phyloP scores from a whole-genome alignment of 2,329 filamentous ascomycete genomes.

The Dothistroma septosporum region DNA sequence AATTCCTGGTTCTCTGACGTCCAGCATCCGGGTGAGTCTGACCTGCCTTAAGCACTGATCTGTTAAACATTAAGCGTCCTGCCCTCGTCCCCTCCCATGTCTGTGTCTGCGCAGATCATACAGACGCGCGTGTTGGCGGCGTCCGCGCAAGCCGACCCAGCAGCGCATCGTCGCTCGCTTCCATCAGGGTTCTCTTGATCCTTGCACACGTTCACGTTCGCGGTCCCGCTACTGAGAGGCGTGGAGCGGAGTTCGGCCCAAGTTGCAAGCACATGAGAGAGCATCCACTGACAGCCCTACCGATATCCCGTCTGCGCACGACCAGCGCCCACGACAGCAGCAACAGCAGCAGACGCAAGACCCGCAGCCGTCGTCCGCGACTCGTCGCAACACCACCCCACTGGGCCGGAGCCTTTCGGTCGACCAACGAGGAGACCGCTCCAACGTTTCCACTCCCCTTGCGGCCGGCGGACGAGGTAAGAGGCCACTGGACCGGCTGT shows the following conservation, averaged over 20 bases:
- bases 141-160: background rate
- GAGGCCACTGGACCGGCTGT: background rate
- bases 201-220: background rate
- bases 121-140: background rate
- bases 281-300: background rate
- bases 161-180: background rate
- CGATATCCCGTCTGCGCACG: background rate
- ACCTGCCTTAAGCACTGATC: too few species aligned
- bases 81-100: too few species aligned
- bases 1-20: constrained; percentile 10
- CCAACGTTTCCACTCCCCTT: background rate
- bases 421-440: background rate
- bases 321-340: background rate
- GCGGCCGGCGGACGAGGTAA: background rate
- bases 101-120: background rate
- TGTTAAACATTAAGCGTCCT: background rate
- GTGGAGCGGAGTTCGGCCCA: background rate
- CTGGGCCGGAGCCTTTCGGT: background rate
- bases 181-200: background rate
- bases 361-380: background rate
- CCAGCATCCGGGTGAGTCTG: constrained; percentile 13
- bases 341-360: background rate
- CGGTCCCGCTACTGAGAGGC: background rate
- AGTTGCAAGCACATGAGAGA: background rate
- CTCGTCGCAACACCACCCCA: background rate